Conservation (phyloP, 768 basidiomycete species). For the Pisolithus marmoratus region DNA sequence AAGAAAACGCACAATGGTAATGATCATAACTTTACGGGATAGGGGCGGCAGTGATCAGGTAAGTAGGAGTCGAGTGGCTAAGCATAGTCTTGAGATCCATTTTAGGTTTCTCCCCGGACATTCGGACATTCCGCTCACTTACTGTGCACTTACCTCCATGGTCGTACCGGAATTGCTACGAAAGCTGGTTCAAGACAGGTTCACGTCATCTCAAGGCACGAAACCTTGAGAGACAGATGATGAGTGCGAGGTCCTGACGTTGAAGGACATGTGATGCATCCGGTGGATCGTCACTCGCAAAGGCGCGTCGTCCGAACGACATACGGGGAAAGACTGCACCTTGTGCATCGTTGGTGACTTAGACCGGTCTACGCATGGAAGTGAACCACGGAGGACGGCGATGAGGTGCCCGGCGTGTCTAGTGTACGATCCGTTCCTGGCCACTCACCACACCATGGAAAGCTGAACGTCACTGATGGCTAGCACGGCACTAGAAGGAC, state of each 20-base stretch:
- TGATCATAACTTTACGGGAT: neutral
- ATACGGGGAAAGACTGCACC: too few relatives aligned
- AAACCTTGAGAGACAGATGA: neutral
- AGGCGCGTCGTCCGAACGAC: too few relatives aligned
- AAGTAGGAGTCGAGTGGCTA: neutral
- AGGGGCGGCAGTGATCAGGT: neutral
- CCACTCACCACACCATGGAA: too few relatives aligned
- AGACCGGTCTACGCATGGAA: too few relatives aligned
- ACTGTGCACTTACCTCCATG: neutral
- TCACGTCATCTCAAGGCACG: conserved; percentile 1
- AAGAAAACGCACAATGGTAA: neutral
- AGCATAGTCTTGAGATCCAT: neutral
- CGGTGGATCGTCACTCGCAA: neutral
- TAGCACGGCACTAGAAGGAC: too few relatives aligned
- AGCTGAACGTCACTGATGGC: too few relatives aligned
- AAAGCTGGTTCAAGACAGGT: neutral
- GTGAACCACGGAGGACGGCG: too few relatives aligned
- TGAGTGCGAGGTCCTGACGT: neutral
- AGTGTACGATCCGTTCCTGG: too few relatives aligned
- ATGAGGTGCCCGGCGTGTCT: too few relatives aligned
- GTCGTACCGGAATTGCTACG: neutral
- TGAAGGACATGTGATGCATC: too few relatives aligned
- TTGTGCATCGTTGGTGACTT: too few relatives aligned
- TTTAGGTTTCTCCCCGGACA: neutral
- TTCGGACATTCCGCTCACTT: neutral